Base-by-base conservation (phyloP, 345 rosid species). In the Eucalyptus cloeziana region DNA sequence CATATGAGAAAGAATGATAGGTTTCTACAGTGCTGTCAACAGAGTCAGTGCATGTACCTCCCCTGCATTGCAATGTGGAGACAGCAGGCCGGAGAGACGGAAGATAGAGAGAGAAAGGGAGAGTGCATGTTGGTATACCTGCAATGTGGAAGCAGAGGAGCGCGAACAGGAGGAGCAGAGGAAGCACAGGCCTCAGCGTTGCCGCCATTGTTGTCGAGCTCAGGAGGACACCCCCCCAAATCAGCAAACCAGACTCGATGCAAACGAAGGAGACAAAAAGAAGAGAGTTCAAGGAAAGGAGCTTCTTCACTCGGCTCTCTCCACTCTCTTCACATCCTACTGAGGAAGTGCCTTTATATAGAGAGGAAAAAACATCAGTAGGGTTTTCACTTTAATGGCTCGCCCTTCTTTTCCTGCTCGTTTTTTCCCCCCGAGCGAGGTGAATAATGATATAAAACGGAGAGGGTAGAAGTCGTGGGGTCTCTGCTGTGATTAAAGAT, bases 81-180 rank as follows among this genome's bases (percentile, higher is more conserved):
- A 76, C 25, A 10, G 45, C 0, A 37, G 83, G 43, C 40, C 40
- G 0, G 49, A 40, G 31, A 49, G 47, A 56, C 62, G 27, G 30
- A 11, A 52, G 56, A 52, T 52, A 58, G 24, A 87, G 22, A 33
- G 33, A 33, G 24, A 7, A 0, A 47, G 30, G n/a, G n/a, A 83
- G 2, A 85, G 60, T 7, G 14, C 37, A 45, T 37, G 25, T 5
- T 14, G 10, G 49, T 60, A 9, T 56, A 93, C 96, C 95, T 90
- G 93, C 89, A 87, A 88, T 89, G 91, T 87, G 93, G 89, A 90
- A 87, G 90, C 93, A 88, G 14, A 94, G 69, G 88, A 94, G 88
- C 33, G 92, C 85, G 86, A 83, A 45, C 86, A 89, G 88, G 54
- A 60, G 4, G 54, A 60, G 4, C 19, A 92, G 49, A 52, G 85